These are phyloP conservation scores for Aspergillus heteromorphus DNA, from an alignment of 495 filamentous ascomycete species.

Conservation along the genomic window DNA sequence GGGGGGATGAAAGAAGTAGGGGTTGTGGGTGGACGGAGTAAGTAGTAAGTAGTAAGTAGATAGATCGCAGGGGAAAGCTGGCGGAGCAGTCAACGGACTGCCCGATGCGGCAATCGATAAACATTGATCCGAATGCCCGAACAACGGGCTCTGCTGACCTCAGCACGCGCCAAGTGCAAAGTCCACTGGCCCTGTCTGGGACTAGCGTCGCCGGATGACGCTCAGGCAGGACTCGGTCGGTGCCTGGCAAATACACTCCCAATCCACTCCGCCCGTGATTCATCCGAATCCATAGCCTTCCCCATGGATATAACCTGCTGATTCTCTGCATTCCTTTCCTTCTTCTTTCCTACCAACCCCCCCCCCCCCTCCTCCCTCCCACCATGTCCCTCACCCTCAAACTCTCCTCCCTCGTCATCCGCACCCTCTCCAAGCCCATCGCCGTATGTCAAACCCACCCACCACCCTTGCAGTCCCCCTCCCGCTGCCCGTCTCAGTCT, in stretches of 20 bases:
- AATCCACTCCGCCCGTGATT: conserved; percentile 6
- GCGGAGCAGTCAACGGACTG: conserved; percentile 32
- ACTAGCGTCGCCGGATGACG: not conserved
- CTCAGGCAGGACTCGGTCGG: not conserved
- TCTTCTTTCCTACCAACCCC: not conserved
- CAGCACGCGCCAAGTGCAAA: conserved; percentile 23
- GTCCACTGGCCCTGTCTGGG: no score
- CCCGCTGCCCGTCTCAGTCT: no score
- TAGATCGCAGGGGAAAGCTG: conserved; percentile 8
- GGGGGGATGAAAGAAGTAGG: conserved; percentile 17
- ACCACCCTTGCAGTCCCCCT: conserved; percentile 21
- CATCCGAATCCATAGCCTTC: not conserved
- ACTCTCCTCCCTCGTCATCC: conserved; percentile 60
- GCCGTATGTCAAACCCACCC: conserved; percentile 45
- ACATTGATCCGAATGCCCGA: conserved; percentile 27
- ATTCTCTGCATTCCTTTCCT: not conserved
- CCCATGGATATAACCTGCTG: not conserved
- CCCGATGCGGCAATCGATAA: conserved; percentile 42
- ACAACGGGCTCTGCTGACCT: conserved; percentile 27
- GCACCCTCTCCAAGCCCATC: conserved; percentile 68
- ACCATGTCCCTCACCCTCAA: conserved; percentile 59
- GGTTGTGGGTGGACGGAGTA: no score
- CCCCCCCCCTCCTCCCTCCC: not conserved
- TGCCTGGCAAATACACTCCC: no score
- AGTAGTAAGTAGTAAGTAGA: no score